Evolutionary conservation across 2,329 filamentous ascomycete genomes (phyloP), one percentile per base, ranked within the genome.

Genomic region (Curvularia hawaiiensis): DNA sequence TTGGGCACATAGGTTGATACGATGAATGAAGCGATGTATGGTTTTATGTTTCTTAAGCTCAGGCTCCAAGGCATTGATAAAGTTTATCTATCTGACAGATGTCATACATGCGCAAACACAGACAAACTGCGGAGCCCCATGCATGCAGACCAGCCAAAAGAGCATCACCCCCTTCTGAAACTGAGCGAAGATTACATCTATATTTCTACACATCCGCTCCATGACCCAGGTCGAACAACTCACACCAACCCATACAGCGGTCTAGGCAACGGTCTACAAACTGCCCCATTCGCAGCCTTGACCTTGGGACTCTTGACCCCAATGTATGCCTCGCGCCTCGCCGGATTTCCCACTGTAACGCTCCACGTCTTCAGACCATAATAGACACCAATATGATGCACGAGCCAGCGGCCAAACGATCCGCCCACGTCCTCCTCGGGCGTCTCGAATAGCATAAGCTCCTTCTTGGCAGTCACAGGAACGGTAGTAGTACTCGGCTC

Each of bases 341-440:
- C 84, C 3, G 91, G 89, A 63, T 87, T 82, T 31, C 87, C 88
- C 1, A 89, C 83, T 0, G 89, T 90, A 58, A 94, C 85, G 4
- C 90, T 93, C 80, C 88, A 92, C 20, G 93, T 97, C 59, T 88
- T 85, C 55, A 97, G 83, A 44, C 92, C 93, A 73, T 98, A 98
- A 76, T 98, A 98, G 40, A 89, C 86, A 10, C 91, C 94, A 62
- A 98, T 93, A 56, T 91, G 90, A 77, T 98, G 93, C 1, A 96
- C 91, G 52, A 98, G 85, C 90, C 93, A 98, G 62, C 94, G 90
- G 65, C 91, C 92, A 79, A 97, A 97, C 4, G 89, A 85, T 49
- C 90, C 90, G 8, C 87, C 85, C 59, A 88, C 87, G 68, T 93
- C 92, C 55, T 90, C 87, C 16, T 87, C 90, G 33, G 89, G 80